Conservation (phyloP, 352 stramenopile species). For the Globisporangium polare region DNA sequence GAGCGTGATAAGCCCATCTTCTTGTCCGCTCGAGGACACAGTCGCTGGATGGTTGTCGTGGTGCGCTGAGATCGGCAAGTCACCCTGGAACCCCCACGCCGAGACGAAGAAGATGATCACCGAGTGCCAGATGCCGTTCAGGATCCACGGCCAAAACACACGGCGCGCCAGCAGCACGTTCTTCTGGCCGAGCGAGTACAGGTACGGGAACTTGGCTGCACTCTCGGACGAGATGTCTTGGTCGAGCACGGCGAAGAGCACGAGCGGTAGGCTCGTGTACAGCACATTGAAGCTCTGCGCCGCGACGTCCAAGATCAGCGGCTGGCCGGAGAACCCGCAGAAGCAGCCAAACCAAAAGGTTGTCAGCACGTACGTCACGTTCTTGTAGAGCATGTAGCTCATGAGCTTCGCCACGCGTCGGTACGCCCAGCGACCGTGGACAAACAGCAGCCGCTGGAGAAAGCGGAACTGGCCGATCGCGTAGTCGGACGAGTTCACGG, state of each 20-base stretch:
- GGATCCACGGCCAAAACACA: constrained; percentile 86
- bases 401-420: constrained; percentile 90
- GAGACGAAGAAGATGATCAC: constrained; percentile 83
- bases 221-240: constrained; percentile 72
- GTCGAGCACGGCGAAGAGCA: constrained; percentile 76
- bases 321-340: constrained; percentile 72
- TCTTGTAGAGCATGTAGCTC: constrained; percentile 96
- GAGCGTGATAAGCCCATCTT: constrained; percentile 55
- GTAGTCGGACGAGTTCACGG: constrained; percentile 93
- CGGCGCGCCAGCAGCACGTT: constrained; percentile 48
- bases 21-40: constrained; percentile 36
- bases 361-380: constrained; percentile 80
- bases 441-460: constrained; percentile 87
- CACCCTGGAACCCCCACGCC: constrained; percentile 51
- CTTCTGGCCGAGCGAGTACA: constrained; percentile 69
- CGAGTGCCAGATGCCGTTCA: constrained; percentile 81
- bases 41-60: constrained; percentile 27
- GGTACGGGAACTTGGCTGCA: constrained; percentile 52
- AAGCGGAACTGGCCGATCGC: constrained; percentile 93
- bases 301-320: constrained; percentile 72
- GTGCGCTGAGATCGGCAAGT: constrained; percentile 21
- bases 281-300: constrained; percentile 83
- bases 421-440: constrained; percentile 92
- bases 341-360: constrained; percentile 86
- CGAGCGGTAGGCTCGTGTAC: constrained; percentile 71